A percentile compares a stretch with the other conserved stretches of the same genome.
These are phyloP conservation scores for Pseudocercospora ulei DNA, from an alignment of 2,329 filamentous ascomycete genomes.

Conservation along the genomic window DNA sequence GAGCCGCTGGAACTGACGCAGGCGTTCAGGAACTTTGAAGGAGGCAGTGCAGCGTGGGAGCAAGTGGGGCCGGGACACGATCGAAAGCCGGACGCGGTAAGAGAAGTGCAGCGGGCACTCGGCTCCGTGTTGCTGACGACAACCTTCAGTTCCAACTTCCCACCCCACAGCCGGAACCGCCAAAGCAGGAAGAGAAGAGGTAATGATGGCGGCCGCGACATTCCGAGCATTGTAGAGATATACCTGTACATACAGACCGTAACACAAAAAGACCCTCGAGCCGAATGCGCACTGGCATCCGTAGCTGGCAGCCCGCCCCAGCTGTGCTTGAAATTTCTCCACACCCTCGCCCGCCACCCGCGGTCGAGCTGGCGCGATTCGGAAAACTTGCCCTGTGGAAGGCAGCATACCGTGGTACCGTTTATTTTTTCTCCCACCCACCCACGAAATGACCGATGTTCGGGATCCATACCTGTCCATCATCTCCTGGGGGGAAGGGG, in stretches of 20 bases:
- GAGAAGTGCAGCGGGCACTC: no score
- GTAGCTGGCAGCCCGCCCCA: background rate
- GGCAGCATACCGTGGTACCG: constrained; percentile 5
- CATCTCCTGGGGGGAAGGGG: no score
- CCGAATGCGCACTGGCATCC: background rate
- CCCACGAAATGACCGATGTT: no score
- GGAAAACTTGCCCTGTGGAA: constrained; percentile 7
- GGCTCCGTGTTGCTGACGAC: background rate
- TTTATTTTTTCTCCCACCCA: background rate
- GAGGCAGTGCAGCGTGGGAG: constrained; percentile 52
- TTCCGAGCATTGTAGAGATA: constrained; percentile 13
- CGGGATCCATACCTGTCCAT: no score
- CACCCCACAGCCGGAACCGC: constrained; percentile 87
- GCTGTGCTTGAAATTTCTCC: background rate
- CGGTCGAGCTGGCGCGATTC: background rate
- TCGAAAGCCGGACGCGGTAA: constrained; percentile 61
- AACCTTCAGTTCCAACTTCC: constrained; percentile 73
- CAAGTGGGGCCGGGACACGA: constrained; percentile 63
- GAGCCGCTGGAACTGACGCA: constrained; percentile 96
- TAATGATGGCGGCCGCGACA: constrained; percentile 12
- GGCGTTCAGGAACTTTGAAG: constrained; percentile 97
- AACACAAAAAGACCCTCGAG: constrained; percentile 6
- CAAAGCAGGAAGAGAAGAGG: constrained; percentile 87
- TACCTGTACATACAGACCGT: constrained; percentile 15
- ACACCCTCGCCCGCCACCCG: background rate